phyloP scores from a whole-genome alignment of 352 stramenopile genomes.

The Phytophthora syringae region DNA sequence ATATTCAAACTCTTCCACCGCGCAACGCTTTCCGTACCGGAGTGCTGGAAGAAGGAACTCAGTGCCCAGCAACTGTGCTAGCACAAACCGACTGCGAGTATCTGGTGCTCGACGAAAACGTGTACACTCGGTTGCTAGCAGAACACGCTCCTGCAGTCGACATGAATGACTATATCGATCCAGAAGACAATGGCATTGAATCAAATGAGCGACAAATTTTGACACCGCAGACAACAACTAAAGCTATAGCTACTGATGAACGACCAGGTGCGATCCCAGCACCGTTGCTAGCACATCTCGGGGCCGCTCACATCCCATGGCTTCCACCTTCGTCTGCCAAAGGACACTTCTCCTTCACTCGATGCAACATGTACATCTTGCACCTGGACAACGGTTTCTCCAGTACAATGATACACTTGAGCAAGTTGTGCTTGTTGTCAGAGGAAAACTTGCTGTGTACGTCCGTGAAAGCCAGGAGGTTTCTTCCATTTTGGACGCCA shows the following conservation, averaged over 20 bases:
- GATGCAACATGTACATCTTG: conserved; percentile 36
- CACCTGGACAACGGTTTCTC: conserved; percentile 51
- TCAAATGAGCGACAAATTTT: background rate
- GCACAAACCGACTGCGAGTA: conserved; percentile 65
- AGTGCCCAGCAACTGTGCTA: conserved; percentile 57
- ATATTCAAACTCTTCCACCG: conserved; percentile 62
- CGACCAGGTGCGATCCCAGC: conserved; percentile 15
- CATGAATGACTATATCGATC: conserved; percentile 23
- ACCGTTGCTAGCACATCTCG: conserved; percentile 37
- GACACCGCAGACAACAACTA: background rate
- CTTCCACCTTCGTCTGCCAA: conserved; percentile 36
- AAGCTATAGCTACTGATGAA: background rate
- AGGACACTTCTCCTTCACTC: conserved; percentile 46
- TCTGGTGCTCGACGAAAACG: conserved; percentile 53
- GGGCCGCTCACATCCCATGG: conserved; percentile 40
- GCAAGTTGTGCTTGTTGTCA: conserved; percentile 58
- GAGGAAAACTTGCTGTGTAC: conserved; percentile 48
- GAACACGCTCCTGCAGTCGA: conserved; percentile 46
- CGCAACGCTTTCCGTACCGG: conserved; percentile 64
- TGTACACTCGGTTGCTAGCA: conserved; percentile 47
- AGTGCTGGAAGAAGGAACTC: conserved; percentile 44
- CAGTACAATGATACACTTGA: conserved; percentile 45
- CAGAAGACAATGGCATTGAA: background rate
- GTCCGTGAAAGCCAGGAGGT: conserved; percentile 50
- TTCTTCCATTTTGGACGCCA: conserved; percentile 50